Evolutionary conservation across 78 protist species (phyloP).

Genomic region (Mastigamoeba balamuthi): DNA sequence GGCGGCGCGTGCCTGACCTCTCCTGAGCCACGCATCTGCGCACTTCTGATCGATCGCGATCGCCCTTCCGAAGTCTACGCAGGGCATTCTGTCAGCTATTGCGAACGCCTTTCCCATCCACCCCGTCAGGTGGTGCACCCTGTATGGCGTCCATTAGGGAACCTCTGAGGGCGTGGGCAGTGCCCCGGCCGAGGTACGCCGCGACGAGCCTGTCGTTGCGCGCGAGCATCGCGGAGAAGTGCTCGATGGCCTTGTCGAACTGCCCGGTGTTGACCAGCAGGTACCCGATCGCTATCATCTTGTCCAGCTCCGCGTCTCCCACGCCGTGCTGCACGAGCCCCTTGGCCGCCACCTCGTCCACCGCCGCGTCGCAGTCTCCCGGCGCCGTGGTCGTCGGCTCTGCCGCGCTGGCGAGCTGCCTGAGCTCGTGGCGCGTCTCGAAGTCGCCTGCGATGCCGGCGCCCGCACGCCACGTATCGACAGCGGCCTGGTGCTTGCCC

Average conservation of each 20-base stretch:
- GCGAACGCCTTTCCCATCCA: no score
- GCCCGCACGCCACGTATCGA: no score
- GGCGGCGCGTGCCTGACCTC: constrained; percentile 13
- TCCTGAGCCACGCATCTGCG: constrained; percentile 25
- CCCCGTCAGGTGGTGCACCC: no score
- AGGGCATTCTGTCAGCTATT: no score
- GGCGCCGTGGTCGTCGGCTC: no score
- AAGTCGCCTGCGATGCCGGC: no score
- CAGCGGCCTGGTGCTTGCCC: no score
- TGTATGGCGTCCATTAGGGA: background rate
- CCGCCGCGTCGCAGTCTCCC: background rate
- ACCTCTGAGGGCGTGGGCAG: constrained; percentile 31
- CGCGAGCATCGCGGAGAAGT: constrained; percentile 12
- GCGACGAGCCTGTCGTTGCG: constrained; percentile 27
- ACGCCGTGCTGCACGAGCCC: constrained; percentile 3
- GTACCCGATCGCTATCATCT: constrained; percentile 12
- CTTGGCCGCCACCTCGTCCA: background rate
- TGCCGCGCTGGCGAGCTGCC: no score
- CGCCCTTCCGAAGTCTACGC: constrained; percentile 21
- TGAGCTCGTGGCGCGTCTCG: no score
- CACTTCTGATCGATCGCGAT: constrained; percentile 23
- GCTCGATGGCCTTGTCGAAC: constrained; percentile 15
- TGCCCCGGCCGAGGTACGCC: constrained; percentile 47
- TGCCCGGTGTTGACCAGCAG: constrained; percentile 22
- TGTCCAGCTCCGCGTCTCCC: background rate